These are phyloP conservation scores for Castanopsis chinensis DNA, from an alignment of 306 rosid genomes.

Conservation along the genomic window DNA sequence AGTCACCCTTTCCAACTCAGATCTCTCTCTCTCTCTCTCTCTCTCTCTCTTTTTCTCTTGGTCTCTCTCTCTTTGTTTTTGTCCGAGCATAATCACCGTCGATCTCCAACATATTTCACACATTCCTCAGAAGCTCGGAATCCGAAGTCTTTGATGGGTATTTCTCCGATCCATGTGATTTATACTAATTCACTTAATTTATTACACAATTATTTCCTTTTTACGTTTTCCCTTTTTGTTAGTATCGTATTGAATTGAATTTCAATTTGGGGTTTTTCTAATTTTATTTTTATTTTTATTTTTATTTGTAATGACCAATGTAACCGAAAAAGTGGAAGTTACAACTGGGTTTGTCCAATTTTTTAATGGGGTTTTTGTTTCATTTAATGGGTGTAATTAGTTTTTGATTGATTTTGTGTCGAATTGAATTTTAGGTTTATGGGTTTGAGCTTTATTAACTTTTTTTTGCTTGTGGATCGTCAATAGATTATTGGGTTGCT, in stretches of 20 bases:
- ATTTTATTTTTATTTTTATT: no score
- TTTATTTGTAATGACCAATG: not conserved
- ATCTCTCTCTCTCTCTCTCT: conserved; percentile 26
- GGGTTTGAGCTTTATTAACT: conserved; percentile 19
- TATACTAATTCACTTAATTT: not conserved
- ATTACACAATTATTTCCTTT: not conserved
- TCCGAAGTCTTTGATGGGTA: conserved; percentile 23
- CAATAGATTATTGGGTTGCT: conserved; percentile 16
- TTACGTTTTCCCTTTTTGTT: not conserved
- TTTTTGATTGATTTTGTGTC: conserved; percentile 29
- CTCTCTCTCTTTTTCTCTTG: conserved; percentile 20
- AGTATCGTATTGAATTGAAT: conserved; percentile 2
- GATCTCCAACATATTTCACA: conserved; percentile 27
- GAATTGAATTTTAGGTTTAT: conserved; percentile 28
- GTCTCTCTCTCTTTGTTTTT: conserved; percentile 19
- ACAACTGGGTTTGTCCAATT: not conserved
- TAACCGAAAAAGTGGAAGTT: conserved; percentile 25
- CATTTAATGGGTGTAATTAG: not conserved
- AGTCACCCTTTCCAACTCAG: conserved; percentile 6
- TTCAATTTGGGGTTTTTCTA: conserved; percentile 8
- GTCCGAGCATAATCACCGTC: not conserved
- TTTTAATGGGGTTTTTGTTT: conserved; percentile 16
- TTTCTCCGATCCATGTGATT: conserved; percentile 29
- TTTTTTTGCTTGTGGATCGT: conserved; percentile 13
- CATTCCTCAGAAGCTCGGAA: conserved; percentile 24